Conservation (phyloP, 108 stramenopile genomes). For the Hondaea fermentalgiana region DNA sequence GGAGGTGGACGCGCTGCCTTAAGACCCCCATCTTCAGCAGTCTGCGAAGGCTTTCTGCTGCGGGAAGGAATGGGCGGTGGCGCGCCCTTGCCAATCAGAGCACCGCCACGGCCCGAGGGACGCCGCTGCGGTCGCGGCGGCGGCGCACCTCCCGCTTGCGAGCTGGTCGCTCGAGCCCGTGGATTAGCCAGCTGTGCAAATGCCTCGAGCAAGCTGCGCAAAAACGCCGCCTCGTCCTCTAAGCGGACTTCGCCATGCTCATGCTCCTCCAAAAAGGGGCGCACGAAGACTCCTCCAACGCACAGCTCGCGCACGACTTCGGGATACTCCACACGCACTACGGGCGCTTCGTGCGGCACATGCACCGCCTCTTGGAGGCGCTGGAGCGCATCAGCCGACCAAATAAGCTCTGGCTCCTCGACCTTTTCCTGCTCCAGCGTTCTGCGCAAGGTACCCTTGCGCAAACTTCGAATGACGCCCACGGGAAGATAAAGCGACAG, state of each 20-base stretch:
- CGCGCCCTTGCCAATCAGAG: background rate
- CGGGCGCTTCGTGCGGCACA: background rate
- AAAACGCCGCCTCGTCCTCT: background rate
- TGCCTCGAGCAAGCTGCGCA: background rate
- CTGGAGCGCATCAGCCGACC: background rate
- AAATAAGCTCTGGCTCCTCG: background rate
- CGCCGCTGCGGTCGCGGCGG: background rate
- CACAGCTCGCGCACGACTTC: background rate
- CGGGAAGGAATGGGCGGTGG: background rate
- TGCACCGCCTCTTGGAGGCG: background rate
- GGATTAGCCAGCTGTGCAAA: background rate
- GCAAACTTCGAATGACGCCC: background rate
- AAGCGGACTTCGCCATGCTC: background rate
- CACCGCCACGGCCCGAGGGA: background rate
- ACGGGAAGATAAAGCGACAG: background rate
- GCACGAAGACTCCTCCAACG: background rate
- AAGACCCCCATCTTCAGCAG: background rate
- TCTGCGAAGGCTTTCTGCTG: background rate
- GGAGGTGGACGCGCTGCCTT: background rate
- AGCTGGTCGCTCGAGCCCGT: background rate
- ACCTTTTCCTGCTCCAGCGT: background rate
- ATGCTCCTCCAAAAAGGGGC: background rate
- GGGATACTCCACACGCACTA: background rate
- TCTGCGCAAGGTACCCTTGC: background rate
- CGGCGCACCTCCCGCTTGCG: background rate